Percentiles rank a stretch among this genome's conserved stretches.
phyloP scores from a whole-genome alignment of 2,329 filamentous ascomycete genomes.

The Ceratocystis eucalypticola region DNA sequence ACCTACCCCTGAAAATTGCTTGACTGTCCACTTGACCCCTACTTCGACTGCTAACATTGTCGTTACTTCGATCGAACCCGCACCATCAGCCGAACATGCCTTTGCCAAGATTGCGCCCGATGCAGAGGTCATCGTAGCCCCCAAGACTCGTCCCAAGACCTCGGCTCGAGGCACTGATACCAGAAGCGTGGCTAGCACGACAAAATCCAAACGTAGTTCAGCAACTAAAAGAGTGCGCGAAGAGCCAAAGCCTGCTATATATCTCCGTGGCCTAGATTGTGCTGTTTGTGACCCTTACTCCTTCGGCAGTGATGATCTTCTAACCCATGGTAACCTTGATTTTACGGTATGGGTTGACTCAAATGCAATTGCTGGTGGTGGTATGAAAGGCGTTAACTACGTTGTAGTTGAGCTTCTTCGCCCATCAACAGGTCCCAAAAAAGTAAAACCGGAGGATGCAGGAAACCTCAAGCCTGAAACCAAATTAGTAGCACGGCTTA shows the following conservation, averaged over 20 bases:
- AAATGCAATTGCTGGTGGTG: slow-evolving; percentile 57
- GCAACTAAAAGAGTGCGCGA: slow-evolving; percentile 50
- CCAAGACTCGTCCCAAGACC: slow-evolving; percentile 71
- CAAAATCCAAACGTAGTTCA: slow-evolving; percentile 65
- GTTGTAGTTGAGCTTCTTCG: slow-evolving; percentile 76
- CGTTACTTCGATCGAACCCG: slow-evolving; percentile 68
- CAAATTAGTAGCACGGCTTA: slow-evolving; percentile 63
- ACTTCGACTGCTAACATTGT: slow-evolving; percentile 90
- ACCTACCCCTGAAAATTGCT: slow-evolving; percentile 51
- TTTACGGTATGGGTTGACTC: slow-evolving; percentile 76
- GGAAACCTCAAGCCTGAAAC: slow-evolving; percentile 36
- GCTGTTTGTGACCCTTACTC: slow-evolving; percentile 39
- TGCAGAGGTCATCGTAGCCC: slow-evolving; percentile 92
- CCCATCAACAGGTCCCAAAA: slow-evolving; percentile 57
- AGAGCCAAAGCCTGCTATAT: slow-evolving; percentile 53
- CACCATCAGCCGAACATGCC: slow-evolving; percentile 49
- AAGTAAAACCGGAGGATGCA: slow-evolving; percentile 54
- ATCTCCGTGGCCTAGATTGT: slow-evolving; percentile 67
- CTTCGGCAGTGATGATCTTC: slow-evolving; percentile 64
- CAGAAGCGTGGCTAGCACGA: slow-evolving; percentile 65
- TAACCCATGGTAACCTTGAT: slow-evolving; percentile 33
- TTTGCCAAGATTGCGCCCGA: slow-evolving; percentile 91
- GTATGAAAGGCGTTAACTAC: slow-evolving; percentile 63
- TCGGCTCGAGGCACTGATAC: slow-evolving; percentile 42
- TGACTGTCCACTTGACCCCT: slow-evolving; percentile 86